Evolutionary conservation across 2,329 filamentous ascomycete species (phyloP).

Genomic region (Chrysosporium queenslandicum): DNA sequence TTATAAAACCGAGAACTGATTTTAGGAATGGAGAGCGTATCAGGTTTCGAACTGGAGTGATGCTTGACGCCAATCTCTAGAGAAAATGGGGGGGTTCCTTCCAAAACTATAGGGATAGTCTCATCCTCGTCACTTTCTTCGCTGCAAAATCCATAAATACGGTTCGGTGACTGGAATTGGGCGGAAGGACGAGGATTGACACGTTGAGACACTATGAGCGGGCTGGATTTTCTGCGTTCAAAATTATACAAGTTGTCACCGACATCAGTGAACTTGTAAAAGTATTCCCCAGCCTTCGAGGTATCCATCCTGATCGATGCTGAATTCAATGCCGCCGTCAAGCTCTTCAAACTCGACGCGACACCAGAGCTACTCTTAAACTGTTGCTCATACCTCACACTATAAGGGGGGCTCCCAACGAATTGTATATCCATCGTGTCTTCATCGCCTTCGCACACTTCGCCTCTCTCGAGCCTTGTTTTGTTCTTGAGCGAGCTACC

Average conservation of each 20-base stretch:
- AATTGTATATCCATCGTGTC: slow-evolving; percentile 76
- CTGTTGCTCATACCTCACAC: slow-evolving; percentile 68
- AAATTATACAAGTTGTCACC: slow-evolving; percentile 78
- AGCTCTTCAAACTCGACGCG: slow-evolving; percentile 56
- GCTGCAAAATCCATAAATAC: slow-evolving; percentile 91
- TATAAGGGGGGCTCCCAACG: slow-evolving; percentile 71
- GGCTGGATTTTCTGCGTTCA: slow-evolving; percentile 53
- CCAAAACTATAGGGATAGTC: slow-evolving; percentile 73
- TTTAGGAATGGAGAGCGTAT: slow-evolving; percentile 70
- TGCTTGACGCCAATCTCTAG: slow-evolving; percentile 92
- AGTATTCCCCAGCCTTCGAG: slow-evolving; percentile 67
- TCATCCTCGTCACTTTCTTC: slow-evolving; percentile 77
- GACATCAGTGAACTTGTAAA: slow-evolving; percentile 74
- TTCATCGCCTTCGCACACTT: slow-evolving; percentile 90
- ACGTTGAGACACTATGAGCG: slow-evolving; percentile 65
- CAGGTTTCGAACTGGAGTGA: slow-evolving; percentile 66
- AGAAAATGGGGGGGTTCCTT: slow-evolving; percentile 76
- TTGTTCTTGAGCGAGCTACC: slow-evolving; percentile 41
- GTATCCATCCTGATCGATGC: slow-evolving; percentile 82
- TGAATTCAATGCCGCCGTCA: slow-evolving; percentile 66
- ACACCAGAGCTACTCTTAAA: slow-evolving; percentile 60
- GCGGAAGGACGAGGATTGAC: slow-evolving; percentile 78
- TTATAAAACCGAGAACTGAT: slow-evolving; percentile 65
- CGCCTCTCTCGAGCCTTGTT: slow-evolving; percentile 57
- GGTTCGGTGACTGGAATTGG: slow-evolving; percentile 72